These are phyloP conservation scores for Phyllosticta paracitricarpa DNA, from an alignment of 2,329 filamentous ascomycete genomes.

Conservation along the genomic window DNA sequence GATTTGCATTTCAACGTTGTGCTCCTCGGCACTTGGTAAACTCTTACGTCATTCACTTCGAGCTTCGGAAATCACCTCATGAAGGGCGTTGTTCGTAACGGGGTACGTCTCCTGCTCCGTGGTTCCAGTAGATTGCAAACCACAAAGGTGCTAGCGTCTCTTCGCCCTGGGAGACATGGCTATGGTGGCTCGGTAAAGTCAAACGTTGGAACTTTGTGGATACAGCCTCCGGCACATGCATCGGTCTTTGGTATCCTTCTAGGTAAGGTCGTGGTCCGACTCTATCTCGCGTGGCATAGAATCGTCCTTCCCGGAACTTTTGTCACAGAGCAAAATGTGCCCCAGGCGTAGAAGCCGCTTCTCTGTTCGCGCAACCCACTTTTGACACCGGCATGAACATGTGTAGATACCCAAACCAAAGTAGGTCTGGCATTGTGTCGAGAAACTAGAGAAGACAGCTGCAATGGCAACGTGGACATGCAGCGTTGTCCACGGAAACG, in stretches of 20 bases:
- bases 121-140: background rate
- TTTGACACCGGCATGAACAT: background rate
- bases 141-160: background rate
- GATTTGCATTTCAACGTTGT: background rate
- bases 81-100: background rate
- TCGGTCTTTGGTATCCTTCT: background rate
- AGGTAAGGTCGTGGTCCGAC: background rate
- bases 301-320: background rate
- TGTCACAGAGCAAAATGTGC: background rate
- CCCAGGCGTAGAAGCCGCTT: background rate
- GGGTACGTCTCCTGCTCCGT: background rate
- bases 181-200: background rate
- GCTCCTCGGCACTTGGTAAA: background rate
- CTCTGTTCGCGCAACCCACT: background rate
- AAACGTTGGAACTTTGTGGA: background rate
- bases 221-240: background rate
- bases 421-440: background rate
- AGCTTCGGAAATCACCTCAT: background rate
- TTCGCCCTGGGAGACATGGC: background rate
- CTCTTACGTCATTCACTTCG: background rate
- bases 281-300: background rate
- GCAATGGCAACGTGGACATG: background rate
- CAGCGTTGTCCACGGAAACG: background rate
- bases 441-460: background rate
- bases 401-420: background rate